Evolutionary conservation across 2,329 filamentous ascomycete genomes (phyloP), one percentile per base, ranked within the genome.

Genomic region (Trichoderma afroharzianum): DNA sequence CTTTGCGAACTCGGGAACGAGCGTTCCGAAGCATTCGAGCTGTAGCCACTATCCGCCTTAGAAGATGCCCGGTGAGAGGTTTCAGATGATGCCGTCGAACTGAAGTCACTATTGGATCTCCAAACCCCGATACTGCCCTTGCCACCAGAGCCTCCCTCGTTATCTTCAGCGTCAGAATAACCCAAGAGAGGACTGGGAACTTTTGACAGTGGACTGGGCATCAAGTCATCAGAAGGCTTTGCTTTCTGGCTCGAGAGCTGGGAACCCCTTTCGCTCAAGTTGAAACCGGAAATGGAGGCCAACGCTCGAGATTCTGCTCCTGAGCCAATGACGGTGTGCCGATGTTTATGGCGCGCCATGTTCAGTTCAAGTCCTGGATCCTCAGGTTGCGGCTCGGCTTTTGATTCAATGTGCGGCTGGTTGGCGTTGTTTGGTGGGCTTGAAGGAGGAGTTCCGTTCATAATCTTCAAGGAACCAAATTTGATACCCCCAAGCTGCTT

Each of bases 401-500:
- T 50, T n/a, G 55, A 32, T 47, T 28, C 28, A 21, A 26, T n/a
- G 7, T 12, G 28, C 24, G 18, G 63, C n/a, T 47, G 66, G 14
- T 64, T 59, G 12, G 11, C 18, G 9, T 59, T 72, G 26, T 70
- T 21, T 18, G 39, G 59, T 24, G 71, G 63, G 61, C 85, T 88
- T n/a, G 81, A 79, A 15, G 79, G 78, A 3, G 89, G 89, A 3
- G 82, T 81, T 15, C 88, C 89, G 77, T 91, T 91, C 26, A 83
- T 90, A 70, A 91, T 90, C 43, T 88, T 85, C 63, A 91, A 76
- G 2, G 88, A 88, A 2, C 90, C 90, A 68, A 90, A 85, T 76
- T 89, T 89, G 76, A 90, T 91, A 12, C 84, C 87, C 3, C 89
- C 89, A 36, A 88, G 85, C 59, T 90, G 88, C 72, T 83, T 83